Evolutionary conservation across 2,329 filamentous ascomycete species (phyloP).

Genomic region (Thielaviopsis ethacetica): DNA sequence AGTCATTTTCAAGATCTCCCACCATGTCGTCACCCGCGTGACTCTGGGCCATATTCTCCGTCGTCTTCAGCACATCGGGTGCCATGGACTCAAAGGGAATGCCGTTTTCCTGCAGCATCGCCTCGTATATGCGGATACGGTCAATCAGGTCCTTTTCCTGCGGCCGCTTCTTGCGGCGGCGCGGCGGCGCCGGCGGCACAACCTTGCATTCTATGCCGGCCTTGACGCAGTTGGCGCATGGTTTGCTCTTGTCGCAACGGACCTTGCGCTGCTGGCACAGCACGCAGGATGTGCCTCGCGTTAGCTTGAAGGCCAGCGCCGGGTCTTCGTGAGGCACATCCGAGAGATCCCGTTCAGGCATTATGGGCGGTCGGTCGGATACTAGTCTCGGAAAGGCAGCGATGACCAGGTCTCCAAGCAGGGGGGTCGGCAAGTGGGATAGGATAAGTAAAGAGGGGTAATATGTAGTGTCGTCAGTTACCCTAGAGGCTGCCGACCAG

Average conservation of each 20-base stretch:
- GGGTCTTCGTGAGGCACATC: conserved; percentile 13
- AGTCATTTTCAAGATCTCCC: conserved; percentile 38
- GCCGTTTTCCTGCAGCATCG: conserved; percentile 45
- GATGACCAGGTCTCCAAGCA: too few relatives aligned
- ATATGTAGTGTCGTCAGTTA: too few relatives aligned
- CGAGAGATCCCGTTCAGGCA: not conserved
- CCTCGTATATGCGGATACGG: conserved; percentile 52
- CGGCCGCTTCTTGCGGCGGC: conserved; percentile 45
- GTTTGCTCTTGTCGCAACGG: conserved; percentile 56
- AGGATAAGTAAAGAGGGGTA: too few relatives aligned
- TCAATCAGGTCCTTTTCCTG: conserved; percentile 56
- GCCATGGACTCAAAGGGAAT: conserved; percentile 50
- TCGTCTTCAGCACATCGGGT: conserved; percentile 25
- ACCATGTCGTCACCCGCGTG: conserved; percentile 28
- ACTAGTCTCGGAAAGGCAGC: too few relatives aligned
- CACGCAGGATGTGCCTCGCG: conserved; percentile 47
- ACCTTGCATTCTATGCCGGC: conserved; percentile 45
- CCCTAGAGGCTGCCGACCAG: too few relatives aligned
- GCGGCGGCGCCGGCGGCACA: conserved; percentile 37
- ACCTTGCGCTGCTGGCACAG: conserved; percentile 64
- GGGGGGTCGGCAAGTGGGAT: too few relatives aligned
- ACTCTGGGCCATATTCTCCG: not conserved
- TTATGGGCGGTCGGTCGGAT: not conserved
- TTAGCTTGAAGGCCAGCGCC: conserved; percentile 32
- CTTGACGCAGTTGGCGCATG: conserved; percentile 50